Percentiles rank a stretch among this genome's conserved stretches.
Conservation (phyloP, 2,329 filamentous ascomycete species). For the Lachnellula arida region DNA sequence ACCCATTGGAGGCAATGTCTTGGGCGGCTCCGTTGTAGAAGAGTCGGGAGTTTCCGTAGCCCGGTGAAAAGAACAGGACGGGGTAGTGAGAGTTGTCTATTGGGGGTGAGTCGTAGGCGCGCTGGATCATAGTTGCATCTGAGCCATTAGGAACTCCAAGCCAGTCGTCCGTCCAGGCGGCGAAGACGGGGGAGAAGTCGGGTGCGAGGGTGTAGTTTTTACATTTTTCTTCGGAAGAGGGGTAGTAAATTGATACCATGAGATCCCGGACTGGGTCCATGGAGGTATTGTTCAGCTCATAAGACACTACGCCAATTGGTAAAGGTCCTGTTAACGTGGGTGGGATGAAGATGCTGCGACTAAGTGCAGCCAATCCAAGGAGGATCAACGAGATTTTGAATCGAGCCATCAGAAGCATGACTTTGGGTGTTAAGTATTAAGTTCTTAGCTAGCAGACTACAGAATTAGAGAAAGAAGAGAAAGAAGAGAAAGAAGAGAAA, state of each 20-base stretch:
- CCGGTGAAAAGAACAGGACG: constrained; percentile 31
- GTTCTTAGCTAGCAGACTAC: not conserved
- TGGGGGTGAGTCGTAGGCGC: constrained; percentile 8
- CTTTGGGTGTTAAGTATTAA: too few species aligned
- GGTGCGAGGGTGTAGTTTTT: constrained; percentile 6
- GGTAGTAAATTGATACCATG: constrained; percentile 20
- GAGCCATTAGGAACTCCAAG: constrained; percentile 1
- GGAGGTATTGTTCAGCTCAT: constrained; percentile 9
- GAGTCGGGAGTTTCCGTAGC: constrained; percentile 23
- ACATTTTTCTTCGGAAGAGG: not conserved
- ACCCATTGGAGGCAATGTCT: constrained; percentile 31
- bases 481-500: too few species aligned
- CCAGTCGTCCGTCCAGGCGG: not conserved
- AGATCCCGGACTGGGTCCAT: constrained; percentile 10
- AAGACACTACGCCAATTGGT: not conserved
- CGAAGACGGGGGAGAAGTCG: constrained; percentile 4
- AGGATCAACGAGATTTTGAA: not conserved
- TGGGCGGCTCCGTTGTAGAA: constrained; percentile 27
- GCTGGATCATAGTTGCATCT: constrained; percentile 1
- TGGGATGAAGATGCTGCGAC: not conserved
- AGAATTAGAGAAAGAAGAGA: not conserved
- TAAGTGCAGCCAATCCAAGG: not conserved
- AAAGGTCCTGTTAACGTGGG: not conserved
- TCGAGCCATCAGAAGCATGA: too few species aligned
- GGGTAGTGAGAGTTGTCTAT: constrained; percentile 13